phyloP scores from a whole-genome alignment of 2,329 filamentous ascomycete species.

The Tolypocladium guangdongense region DNA sequence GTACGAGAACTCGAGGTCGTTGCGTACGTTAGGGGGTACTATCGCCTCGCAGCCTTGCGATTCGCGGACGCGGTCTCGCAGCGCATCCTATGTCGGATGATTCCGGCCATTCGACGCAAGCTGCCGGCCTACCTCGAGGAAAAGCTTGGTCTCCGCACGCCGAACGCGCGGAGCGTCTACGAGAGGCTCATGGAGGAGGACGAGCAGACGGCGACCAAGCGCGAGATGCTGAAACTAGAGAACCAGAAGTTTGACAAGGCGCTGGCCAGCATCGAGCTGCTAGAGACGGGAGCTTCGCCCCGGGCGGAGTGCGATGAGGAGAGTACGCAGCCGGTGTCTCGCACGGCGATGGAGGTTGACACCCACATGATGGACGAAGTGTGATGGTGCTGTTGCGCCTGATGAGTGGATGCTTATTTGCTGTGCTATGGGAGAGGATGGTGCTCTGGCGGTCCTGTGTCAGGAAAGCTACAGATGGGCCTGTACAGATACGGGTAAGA shows the following conservation, averaged over 20 bases:
- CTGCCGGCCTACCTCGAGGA: slow-evolving; percentile 32
- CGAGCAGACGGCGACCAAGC: slow-evolving; percentile 25
- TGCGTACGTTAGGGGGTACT: slow-evolving; percentile 56
- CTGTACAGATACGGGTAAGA: background rate
- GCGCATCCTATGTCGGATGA: slow-evolving; percentile 35
- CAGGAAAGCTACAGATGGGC: background rate
- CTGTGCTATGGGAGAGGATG: background rate
- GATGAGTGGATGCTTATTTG: background rate
- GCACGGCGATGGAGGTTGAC: slow-evolving; percentile 10
- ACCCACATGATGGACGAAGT: background rate
- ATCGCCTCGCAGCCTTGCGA: slow-evolving; percentile 52
- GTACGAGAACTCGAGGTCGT: slow-evolving; percentile 49
- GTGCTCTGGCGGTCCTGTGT: background rate
- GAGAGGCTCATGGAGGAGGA: slow-evolving; percentile 39
- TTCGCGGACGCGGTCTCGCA: slow-evolving; percentile 48
- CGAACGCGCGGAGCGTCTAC: slow-evolving; percentile 20
- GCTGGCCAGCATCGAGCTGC: slow-evolving; percentile 31
- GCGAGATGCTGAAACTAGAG: slow-evolving; percentile 31
- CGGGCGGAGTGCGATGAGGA: slow-evolving; percentile 1
- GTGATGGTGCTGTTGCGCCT: background rate
- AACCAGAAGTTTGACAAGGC: slow-evolving; percentile 35
- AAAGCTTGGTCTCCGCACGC: slow-evolving; percentile 28
- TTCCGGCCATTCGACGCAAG: slow-evolving; percentile 30
- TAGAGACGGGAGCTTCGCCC: slow-evolving; percentile 23
- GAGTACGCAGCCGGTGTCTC: slow-evolving; percentile 4